A percentile compares a stretch with the other conserved stretches of the same genome.
These are phyloP conservation scores for Veloporphyrellus conicus DNA, from an alignment of 1,284 basidiomycete species.

Conservation along the genomic window DNA sequence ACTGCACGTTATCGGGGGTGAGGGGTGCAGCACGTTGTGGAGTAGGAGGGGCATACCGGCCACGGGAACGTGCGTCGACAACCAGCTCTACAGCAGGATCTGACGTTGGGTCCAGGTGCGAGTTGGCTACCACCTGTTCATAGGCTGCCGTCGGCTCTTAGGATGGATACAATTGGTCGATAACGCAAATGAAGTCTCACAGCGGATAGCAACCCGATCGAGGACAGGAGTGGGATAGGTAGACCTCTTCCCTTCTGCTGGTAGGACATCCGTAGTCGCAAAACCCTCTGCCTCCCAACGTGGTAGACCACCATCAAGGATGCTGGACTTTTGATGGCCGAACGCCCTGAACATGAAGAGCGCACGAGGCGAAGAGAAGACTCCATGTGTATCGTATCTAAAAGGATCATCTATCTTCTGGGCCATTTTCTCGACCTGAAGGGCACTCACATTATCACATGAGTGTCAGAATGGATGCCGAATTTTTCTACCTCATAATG, in stretches of 20 bases:
- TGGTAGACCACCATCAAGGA: slow-evolving; percentile 87
- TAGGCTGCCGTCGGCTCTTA: slow-evolving; percentile 54
- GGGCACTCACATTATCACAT: slow-evolving; percentile 71
- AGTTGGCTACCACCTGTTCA: slow-evolving; percentile 77
- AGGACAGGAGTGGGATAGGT: slow-evolving; percentile 56
- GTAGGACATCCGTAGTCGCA: slow-evolving; percentile 52
- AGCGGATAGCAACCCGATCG: slow-evolving; percentile 51
- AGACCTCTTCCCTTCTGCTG: slow-evolving; percentile 26
- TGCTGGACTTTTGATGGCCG: slow-evolving; percentile 78
- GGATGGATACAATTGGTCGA: slow-evolving; percentile 18
- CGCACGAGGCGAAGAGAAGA: slow-evolving; percentile 88
- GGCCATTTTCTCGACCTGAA: slow-evolving; percentile 3
- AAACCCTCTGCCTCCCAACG: slow-evolving; percentile 75
- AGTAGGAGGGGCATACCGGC: slow-evolving; percentile 50
- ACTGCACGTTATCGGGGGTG: slow-evolving; percentile 38
- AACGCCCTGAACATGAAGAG: slow-evolving; percentile 91
- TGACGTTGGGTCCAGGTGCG: slow-evolving; percentile 43
- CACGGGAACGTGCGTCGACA: slow-evolving; percentile 80
- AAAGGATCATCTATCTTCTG: slow-evolving; percentile 10
- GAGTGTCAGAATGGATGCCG: slow-evolving; percentile 71
- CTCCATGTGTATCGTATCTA: slow-evolving; percentile 82
- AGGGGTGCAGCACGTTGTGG: slow-evolving; percentile 2
- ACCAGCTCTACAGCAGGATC: slow-evolving; percentile 62
- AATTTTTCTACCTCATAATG: slow-evolving; percentile 50
- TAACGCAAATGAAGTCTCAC: slow-evolving; percentile 42